Evolutionary conservation across 331 rosid genomes (phyloP).

Genomic region (Quercus lobata): DNA sequence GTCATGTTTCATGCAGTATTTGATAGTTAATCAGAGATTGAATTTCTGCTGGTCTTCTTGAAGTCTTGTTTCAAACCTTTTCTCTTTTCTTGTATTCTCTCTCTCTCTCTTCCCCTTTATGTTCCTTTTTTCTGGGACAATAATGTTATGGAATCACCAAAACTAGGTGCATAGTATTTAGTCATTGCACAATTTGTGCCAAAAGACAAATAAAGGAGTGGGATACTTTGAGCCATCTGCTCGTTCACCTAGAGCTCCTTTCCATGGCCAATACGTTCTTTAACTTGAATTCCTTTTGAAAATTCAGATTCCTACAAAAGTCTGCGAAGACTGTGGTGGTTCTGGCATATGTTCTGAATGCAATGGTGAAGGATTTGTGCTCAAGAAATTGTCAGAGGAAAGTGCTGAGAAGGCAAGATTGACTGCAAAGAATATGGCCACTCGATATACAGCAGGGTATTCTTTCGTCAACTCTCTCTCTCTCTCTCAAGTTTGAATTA

Average conservation of each 20-base stretch:
- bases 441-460: constrained; percentile 86
- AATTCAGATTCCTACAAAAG: constrained; percentile 52
- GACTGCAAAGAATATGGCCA: constrained; percentile 71
- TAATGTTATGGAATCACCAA: not conserved
- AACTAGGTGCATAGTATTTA: not conserved
- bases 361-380: constrained; percentile 94
- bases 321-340: constrained; percentile 72
- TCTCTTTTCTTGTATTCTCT: not conserved
- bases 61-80: not conserved
- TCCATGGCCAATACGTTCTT: constrained; percentile 18
- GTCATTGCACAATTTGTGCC: not conserved
- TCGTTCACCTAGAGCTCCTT: not conserved
- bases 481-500: not conserved
- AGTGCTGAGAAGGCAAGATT: constrained; percentile 70
- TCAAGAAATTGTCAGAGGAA: constrained; percentile 67
- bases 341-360: constrained; percentile 92
- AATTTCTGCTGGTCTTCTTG: not conserved
- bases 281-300: constrained; percentile 16
- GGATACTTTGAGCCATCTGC: not conserved
- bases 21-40: not conserved
- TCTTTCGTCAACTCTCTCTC: not conserved
- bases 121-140: not conserved
- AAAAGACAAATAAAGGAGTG: not conserved
- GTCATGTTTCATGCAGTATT: not conserved
- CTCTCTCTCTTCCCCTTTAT: not conserved